Percentiles rank a stretch among this genome's conserved stretches.
Conservation (phyloP, 1,284 basidiomycete genomes). For the Cutaneotrichosporon mucoides region DNA sequence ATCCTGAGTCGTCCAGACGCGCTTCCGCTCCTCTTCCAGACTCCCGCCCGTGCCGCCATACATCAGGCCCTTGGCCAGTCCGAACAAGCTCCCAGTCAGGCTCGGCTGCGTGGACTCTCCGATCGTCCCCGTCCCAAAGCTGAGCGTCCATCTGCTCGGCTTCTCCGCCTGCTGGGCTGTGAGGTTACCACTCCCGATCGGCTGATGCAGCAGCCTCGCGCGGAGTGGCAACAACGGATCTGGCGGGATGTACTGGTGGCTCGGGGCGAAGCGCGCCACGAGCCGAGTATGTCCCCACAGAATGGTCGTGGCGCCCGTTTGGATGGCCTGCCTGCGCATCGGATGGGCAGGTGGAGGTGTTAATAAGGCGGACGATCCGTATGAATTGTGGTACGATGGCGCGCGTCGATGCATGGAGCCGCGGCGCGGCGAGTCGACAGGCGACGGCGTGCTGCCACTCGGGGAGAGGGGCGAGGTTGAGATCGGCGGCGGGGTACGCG, state of each 20-base stretch:
- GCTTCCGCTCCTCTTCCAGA: conserved; percentile 47
- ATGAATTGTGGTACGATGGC: conserved; percentile 39
- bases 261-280: conserved; percentile 45
- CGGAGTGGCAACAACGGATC: conserved; percentile 49
- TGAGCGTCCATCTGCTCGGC: conserved; percentile 37
- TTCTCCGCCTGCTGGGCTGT: conserved; percentile 26
- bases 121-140: conserved; percentile 46
- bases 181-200: conserved; percentile 45
- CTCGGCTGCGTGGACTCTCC: conserved; percentile 41
- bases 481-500: not conserved
- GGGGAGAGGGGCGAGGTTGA: not conserved
- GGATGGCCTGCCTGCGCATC: conserved; percentile 17
- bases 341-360: conserved; percentile 32
- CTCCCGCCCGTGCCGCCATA: conserved; percentile 40
- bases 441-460: not conserved
- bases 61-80: conserved; percentile 44
- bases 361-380: conserved; percentile 22
- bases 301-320: conserved; percentile 38
- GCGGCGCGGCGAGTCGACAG: not conserved
- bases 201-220: conserved; percentile 45
- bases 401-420: conserved; percentile 5
- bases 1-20: conserved; percentile 48
- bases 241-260: conserved; percentile 47
- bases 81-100: conserved; percentile 47
- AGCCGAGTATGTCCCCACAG: conserved; percentile 48